These are phyloP conservation scores for Vaccinium macrocarpon DNA, from an alignment of 148 eudicot species.

Conservation along the genomic window DNA sequence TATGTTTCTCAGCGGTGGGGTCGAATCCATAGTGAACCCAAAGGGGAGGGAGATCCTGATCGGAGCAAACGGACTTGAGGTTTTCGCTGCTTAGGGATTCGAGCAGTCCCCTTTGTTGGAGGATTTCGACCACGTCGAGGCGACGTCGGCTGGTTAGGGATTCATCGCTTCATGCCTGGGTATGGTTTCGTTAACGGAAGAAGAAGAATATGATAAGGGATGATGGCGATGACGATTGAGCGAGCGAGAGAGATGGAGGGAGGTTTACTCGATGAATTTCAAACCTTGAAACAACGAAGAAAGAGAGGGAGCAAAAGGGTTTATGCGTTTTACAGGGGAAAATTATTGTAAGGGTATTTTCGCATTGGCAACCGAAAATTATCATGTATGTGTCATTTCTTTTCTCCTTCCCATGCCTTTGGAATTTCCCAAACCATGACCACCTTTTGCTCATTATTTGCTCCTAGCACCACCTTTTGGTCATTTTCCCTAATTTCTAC, in stretches of 20 bases:
- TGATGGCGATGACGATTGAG: conserved; percentile 12
- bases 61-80: conserved; percentile 43
- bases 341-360: too few species aligned
- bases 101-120: conserved; percentile 65
- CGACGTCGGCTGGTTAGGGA: background rate
- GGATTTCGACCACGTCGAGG: conserved; percentile 55
- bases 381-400: too few species aligned
- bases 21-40: conserved; percentile 84
- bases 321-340: too few species aligned
- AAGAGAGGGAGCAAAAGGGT: too few species aligned
- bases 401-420: too few species aligned
- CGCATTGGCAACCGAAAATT: too few species aligned
- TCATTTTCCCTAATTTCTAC: too few species aligned
- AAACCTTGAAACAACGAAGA: too few species aligned
- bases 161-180: background rate
- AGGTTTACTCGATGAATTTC: too few species aligned
- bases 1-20: conserved; percentile 88
- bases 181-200: conserved; percentile 14
- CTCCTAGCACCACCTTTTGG: too few species aligned
- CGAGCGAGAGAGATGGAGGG: conserved; percentile 86
- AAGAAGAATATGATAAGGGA: background rate
- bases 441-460: too few species aligned
- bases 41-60: conserved; percentile 33
- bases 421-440: too few species aligned
- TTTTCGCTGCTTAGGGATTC: conserved; percentile 62